Conservation (phyloP, 140 eudicot genomes). For the Cichorium intybus region DNA sequence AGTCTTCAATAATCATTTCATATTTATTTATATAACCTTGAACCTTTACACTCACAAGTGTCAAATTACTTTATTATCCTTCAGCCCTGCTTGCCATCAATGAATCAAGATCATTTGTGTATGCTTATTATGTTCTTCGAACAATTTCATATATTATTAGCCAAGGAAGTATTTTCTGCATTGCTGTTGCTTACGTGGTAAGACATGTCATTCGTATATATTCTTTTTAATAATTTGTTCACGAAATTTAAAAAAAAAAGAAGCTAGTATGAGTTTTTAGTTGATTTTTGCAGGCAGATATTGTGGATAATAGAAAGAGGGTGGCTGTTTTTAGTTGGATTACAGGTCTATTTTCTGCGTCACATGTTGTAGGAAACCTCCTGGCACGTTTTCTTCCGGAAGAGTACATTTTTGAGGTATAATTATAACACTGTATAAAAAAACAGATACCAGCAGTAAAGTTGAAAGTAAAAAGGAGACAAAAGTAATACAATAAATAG, state of each 20-base stretch:
- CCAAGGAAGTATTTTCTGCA: constrained; percentile 99
- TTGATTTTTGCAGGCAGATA: constrained; percentile 64
- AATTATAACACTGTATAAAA: neutral
- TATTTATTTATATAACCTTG: neutral
- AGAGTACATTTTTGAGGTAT: constrained; percentile 66
- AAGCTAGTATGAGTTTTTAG: neutral
- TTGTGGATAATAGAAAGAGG: constrained; percentile 61
- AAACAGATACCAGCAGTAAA: neutral
- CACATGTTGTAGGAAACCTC: constrained; percentile 85
- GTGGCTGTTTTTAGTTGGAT: constrained; percentile 90
- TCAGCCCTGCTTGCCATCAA: constrained; percentile 80
- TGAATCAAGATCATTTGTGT: constrained; percentile 67
- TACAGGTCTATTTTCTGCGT: constrained; percentile 84
- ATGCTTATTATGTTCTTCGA: constrained; percentile 81
- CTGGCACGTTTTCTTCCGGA: constrained; percentile 92
- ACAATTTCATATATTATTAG: constrained; percentile 82
- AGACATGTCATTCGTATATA: constrained; percentile 12
- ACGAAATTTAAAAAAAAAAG: neutral
- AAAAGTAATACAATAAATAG: neutral
- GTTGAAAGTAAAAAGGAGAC: neutral
- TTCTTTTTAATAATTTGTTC: neutral
- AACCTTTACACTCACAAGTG: constrained; percentile 1
- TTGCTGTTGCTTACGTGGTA: constrained; percentile 96
- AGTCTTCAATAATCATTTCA: constrained; percentile 24
- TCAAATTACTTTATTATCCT: constrained; percentile 11